Base-by-base conservation (phyloP, 2,329 filamentous ascomycete genomes). In the Cladosporium sp. region DNA sequence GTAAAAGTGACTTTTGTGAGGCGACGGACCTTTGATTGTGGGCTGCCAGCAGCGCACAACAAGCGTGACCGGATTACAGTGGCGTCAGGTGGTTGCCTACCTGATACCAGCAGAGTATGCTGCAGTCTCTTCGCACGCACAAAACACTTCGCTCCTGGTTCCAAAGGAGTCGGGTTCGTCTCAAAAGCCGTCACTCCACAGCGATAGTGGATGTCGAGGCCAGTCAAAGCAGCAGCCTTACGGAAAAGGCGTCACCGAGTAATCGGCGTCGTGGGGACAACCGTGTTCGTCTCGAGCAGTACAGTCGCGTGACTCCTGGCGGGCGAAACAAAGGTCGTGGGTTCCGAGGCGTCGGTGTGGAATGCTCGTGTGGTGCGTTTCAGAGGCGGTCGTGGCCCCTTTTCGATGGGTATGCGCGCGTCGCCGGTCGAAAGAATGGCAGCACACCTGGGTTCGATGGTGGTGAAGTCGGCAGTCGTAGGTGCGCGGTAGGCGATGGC, bases 31-130 rank as follows among this genome's bases (percentile, higher is more conserved):
- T 59, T 61, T 60, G 42, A 55, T 43, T 43, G 59, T 55, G 55
- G 55, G 42, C 60, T 62, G 60, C 60, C 60, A 62, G 60, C 60
- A 62, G 60, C 60, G 42, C 58, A 58, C 54, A 49, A 47, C 52
- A 39, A 43, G 39, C 28, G 47, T 43, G 39, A 45, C 42, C n/a
- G 28, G n/a, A 36, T n/a, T 39, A 39, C 30, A n/a, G n/a, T 14
- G 42, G 54, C 52, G 34, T 56, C 54, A 38, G 34, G 43, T 56
- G 43, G 20, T 47, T 38, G 54, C 54, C 54, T 56, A 56, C 54
- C 54, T 49, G 42, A 56, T 17, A 56, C 54, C 54, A 56, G 54
- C 40, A 25, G 42, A 38, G 34, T 38, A 39, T 25, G 42, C 42
- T 28, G 43, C 42, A 28, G 17, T 38, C 34, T 22, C n/a, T 37